Evolutionary conservation across 495 filamentous ascomycete species (phyloP).

Genomic region (Xanthoparmelia taractica): DNA sequence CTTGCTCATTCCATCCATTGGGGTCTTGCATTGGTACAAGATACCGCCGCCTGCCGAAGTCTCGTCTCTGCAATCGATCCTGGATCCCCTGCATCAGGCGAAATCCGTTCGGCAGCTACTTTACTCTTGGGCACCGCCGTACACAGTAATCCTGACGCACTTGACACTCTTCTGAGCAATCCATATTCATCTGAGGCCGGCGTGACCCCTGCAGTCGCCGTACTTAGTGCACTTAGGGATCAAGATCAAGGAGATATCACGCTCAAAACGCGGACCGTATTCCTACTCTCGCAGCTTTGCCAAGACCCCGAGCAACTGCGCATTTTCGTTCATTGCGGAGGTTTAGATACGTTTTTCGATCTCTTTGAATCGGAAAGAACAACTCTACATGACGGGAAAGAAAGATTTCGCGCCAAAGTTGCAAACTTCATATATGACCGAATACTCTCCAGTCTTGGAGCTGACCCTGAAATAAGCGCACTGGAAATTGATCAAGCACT

Average conservation of each 20-base stretch:
- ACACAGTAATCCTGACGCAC: constrained; percentile 57
- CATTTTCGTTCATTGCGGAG: constrained; percentile 40
- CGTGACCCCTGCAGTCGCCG: constrained; percentile 20
- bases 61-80: constrained; percentile 34
- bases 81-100: constrained; percentile 14
- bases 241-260: background rate
- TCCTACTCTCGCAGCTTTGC: constrained; percentile 33
- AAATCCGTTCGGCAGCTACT: constrained; percentile 41
- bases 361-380: constrained; percentile 32
- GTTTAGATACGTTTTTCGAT: constrained; percentile 40
- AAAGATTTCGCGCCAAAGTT: constrained; percentile 25
- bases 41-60: constrained; percentile 37
- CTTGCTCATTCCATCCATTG: constrained; percentile 61
- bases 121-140: constrained; percentile 46
- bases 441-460: background rate
- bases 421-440: constrained; percentile 12
- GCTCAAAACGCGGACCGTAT: constrained; percentile 18
- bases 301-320: constrained; percentile 22
- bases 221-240: constrained; percentile 23
- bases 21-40: constrained; percentile 52
- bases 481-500: background rate
- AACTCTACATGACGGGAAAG: constrained; percentile 31
- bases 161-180: constrained; percentile 30
- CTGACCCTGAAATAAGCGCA: background rate
- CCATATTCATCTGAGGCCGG: background rate